Base-by-base conservation (phyloP, 805 yeast genomes). In the Ogataea angusta region DNA sequence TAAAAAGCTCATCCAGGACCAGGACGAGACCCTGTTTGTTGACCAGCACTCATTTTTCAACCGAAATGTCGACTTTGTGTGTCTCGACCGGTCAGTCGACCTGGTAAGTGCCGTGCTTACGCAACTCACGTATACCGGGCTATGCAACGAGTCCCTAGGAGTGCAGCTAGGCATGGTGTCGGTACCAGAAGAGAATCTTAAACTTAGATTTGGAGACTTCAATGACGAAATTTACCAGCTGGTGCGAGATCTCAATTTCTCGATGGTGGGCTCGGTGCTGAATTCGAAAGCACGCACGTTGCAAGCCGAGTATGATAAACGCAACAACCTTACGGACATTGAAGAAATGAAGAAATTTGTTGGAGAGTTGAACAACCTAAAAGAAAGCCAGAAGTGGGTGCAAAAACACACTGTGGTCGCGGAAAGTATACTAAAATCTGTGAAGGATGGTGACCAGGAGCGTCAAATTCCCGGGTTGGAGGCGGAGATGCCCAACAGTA, bases 101-200 rank as follows among this genome's bases (percentile, higher is more conserved):
- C 72, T 76, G 30, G 60, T 85, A 4, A 78, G 95, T 1, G 82
- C 88, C 1, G 53, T 87, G 9, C 63, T 88, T 40, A 77, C 80
- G 18, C 97, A 90, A 53, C 63, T 90, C 51, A 85, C 88, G 2
- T 91, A 90, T 58, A 69, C 76, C 13, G 99, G 98, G 0, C 67
- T 93, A 12, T 67, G 89, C 15, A 90, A 85, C 57, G 96, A 90
- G 51, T 58, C 78, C 10, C 70, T 78, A 49, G 78, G 75, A 4
- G 64, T 82, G 5, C 67, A 71, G 10, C 56, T 70, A 10, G 73
- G 72, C 45, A 65, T 52, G 3, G 51, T 63, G 6, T 51, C 51
- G 6, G 26, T 49, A 30, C 42, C 42, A 3, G 13, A 57, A 2
- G 47, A 46, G 4, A 40, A 36, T 2, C 5, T 47, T 2, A 51